Evolutionary conservation across 106 monocot genomes (phyloP).

Genomic region (Acorus gramineus): DNA sequence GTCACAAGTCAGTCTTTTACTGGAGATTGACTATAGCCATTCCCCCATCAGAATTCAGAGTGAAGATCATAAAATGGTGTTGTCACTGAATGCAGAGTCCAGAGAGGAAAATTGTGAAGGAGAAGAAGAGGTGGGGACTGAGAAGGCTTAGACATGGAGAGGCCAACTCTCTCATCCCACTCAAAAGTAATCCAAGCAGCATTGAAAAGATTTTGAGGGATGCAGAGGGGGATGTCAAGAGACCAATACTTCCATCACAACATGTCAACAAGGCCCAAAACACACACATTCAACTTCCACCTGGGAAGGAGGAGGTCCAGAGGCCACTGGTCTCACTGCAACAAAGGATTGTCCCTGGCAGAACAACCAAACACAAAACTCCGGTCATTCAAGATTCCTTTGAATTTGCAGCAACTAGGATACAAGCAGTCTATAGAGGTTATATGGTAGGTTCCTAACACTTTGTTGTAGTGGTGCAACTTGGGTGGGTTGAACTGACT

Average conservation of each 20-base stretch:
- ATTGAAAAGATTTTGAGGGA: slow-evolving; percentile 79
- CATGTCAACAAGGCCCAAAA: neutral
- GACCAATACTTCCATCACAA: neutral
- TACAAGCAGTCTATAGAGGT: slow-evolving; percentile 79
- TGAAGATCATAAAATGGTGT: neutral
- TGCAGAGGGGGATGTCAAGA: slow-evolving; percentile 21
- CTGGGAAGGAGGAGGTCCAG: slow-evolving; percentile 1
- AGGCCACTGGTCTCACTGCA: neutral
- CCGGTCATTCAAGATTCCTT: too few relatives aligned
- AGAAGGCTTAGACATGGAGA: slow-evolving; percentile 34
- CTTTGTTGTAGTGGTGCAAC: neutral
- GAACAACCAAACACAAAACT: slow-evolving; percentile 13
- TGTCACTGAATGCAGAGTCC: slow-evolving; percentile 15
- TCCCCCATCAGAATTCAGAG: neutral
- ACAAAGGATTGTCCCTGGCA: slow-evolving; percentile 11
- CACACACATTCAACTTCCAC: neutral
- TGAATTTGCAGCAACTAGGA: slow-evolving; percentile 45
- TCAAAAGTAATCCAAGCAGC: slow-evolving; percentile 63
- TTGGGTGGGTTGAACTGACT: too few relatives aligned
- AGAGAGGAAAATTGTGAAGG: slow-evolving; percentile 22
- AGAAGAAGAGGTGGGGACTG: slow-evolving; percentile 52
- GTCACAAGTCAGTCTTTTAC: too few relatives aligned
- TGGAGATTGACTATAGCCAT: too few relatives aligned
- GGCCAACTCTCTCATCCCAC: slow-evolving; percentile 44
- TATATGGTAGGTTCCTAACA: slow-evolving; percentile 33